Evolutionary conservation across 1,139 yeast genomes (phyloP).

Genomic region (Scheffersomyces illinoinensis): DNA sequence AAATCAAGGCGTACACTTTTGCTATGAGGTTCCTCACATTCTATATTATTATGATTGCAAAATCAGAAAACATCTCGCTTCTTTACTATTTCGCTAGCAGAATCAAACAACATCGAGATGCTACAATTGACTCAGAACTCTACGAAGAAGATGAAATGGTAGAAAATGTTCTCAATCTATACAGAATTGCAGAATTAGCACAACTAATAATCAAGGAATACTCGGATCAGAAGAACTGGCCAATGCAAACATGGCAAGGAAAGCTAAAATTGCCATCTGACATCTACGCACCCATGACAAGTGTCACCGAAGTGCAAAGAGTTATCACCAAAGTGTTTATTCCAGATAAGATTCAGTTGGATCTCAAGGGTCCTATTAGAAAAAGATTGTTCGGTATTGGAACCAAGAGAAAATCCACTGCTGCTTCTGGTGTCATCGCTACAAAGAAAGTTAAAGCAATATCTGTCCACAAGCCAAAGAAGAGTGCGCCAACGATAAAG

Average conservation of each 20-base stretch:
- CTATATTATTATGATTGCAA: conserved; percentile 61
- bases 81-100: conserved; percentile 77
- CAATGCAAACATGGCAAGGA: conserved; percentile 79
- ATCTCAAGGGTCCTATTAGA: conserved; percentile 26
- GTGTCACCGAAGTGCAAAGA: conserved; percentile 44
- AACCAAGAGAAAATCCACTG: conserved; percentile 10
- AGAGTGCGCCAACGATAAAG: not conserved
- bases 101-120: conserved; percentile 77
- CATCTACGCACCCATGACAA: conserved; percentile 57
- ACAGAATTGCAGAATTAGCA: conserved; percentile 70
- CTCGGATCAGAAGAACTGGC: conserved; percentile 65
- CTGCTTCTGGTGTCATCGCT: conserved; percentile 3
- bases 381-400: conserved; percentile 19
- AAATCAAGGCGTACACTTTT: conserved; percentile 47
- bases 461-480: conserved; percentile 3
- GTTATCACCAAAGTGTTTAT: conserved; percentile 51
- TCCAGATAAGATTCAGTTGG: conserved; percentile 39
- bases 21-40: conserved; percentile 61
- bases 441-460: conserved; percentile 5
- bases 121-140: conserved; percentile 34
- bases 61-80: conserved; percentile 67
- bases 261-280: conserved; percentile 68
- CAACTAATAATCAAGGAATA: conserved; percentile 64
- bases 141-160: conserved; percentile 31
- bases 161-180: conserved; percentile 43